Percentiles rank a stretch among this genome's conserved stretches.
These are phyloP conservation scores for Metschnikowia lochheadii DNA, from an alignment of 805 yeast genomes.

Conservation along the genomic window DNA sequence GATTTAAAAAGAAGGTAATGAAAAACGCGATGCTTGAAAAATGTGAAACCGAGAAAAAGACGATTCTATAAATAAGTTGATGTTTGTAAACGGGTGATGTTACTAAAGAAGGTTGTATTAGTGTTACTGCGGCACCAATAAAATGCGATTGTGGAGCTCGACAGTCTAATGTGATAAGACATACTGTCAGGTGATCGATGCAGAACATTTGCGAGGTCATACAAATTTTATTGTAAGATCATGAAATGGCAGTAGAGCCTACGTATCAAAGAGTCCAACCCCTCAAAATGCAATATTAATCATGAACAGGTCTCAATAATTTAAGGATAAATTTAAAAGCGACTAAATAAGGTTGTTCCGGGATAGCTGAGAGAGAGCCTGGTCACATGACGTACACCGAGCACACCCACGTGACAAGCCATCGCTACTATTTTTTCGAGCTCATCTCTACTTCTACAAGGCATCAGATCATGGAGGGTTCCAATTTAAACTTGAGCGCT, in stretches of 20 bases:
- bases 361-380: background rate
- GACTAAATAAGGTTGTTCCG: background rate
- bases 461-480: conserved; percentile 36
- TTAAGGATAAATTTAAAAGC: background rate
- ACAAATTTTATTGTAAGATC: background rate
- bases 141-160: too few relatives aligned
- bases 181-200: background rate
- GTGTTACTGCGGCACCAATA: too few relatives aligned
- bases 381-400: background rate
- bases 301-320: background rate
- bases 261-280: background rate
- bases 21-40: too few relatives aligned
- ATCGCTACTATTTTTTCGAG: conserved; percentile 1
- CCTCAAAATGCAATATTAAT: background rate
- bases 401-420: conserved; percentile 1
- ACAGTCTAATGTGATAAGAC: background rate
- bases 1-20: background rate
- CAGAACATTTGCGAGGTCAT: background rate
- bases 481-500: conserved; percentile 48
- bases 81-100: too few relatives aligned
- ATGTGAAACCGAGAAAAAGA: background rate
- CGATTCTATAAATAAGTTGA: background rate
- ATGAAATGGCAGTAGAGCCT: background rate
- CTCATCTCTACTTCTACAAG: conserved; percentile 3
- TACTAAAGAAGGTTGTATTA: too few relatives aligned